A percentile compares a stretch with the other conserved stretches of the same genome.
Evolutionary conservation across 2,329 filamentous ascomycete genomes (phyloP).

Genomic region (Hirsutella rhossiliensis): DNA sequence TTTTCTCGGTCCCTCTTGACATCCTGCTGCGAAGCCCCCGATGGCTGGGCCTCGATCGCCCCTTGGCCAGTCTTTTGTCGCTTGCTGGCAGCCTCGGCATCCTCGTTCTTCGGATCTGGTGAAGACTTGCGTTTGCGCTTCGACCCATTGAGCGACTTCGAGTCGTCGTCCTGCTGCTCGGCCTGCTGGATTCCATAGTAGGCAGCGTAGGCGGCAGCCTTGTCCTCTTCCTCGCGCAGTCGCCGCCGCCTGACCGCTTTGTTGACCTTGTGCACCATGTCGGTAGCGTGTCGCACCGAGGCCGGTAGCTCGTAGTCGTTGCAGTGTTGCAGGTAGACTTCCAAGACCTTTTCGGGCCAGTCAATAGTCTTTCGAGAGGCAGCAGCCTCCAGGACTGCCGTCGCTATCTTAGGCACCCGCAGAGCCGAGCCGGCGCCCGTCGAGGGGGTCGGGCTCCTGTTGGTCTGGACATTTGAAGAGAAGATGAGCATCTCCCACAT

Average conservation of each 20-base stretch:
- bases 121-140: constrained; percentile 69
- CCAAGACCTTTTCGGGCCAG: constrained; percentile 64
- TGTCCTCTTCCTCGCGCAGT: constrained; percentile 51
- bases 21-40: constrained; percentile 12
- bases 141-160: constrained; percentile 25
- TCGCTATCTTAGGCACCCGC: constrained; percentile 61
- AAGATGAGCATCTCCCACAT: constrained; percentile 74
- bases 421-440: constrained; percentile 30
- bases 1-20: constrained; percentile 82
- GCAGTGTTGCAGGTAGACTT: constrained; percentile 67
- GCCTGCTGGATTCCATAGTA: constrained; percentile 20
- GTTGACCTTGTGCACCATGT: constrained; percentile 58
- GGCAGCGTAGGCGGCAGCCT: constrained; percentile 38
- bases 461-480: constrained; percentile 29
- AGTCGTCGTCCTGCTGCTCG: constrained; percentile 9
- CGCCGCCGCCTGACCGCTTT: constrained; percentile 53
- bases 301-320: constrained; percentile 80
- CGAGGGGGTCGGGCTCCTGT: constrained; percentile 39
- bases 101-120: constrained; percentile 24
- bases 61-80: constrained; percentile 43
- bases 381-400: constrained; percentile 63
- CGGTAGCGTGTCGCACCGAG: constrained; percentile 60
- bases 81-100: constrained; percentile 45
- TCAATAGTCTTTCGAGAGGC: constrained; percentile 51
- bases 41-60: constrained; percentile 12